A percentile compares a stretch with the other conserved stretches of the same genome.
phyloP scores from a whole-genome alignment of 148 eudicot genomes.

The Silene latifolia region DNA sequence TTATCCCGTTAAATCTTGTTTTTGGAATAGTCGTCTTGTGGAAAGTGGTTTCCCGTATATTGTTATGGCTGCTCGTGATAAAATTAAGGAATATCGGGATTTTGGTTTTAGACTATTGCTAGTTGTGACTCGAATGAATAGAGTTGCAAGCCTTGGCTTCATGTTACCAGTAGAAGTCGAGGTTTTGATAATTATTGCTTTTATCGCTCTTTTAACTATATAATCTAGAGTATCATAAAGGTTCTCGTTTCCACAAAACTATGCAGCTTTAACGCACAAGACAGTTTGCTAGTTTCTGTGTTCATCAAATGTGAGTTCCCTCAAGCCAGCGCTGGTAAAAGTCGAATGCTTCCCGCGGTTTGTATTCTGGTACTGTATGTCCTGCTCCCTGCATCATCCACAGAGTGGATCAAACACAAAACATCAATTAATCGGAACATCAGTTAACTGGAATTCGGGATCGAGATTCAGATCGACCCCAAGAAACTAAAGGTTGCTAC shows the following conservation, averaged over 20 bases:
- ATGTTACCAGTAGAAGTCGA: too few species aligned
- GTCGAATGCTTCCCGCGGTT: constrained; percentile 68
- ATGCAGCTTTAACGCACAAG: neutral
- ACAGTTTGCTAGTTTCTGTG: neutral
- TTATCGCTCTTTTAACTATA: neutral
- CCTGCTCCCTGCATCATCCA: constrained; percentile 67
- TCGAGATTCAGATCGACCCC: neutral
- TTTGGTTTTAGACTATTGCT: neutral
- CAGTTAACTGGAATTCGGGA: neutral
- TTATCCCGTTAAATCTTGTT: too few species aligned
- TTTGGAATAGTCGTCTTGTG: too few species aligned
- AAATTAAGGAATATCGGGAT: too few species aligned
- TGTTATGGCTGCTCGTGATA: too few species aligned
- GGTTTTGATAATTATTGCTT: too few species aligned
- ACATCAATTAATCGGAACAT: too few species aligned
- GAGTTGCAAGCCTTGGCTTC: neutral
- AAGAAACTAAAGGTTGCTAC: neutral
- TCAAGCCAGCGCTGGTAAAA: constrained; percentile 69
- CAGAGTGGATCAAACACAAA: neutral
- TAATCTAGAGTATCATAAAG: neutral
- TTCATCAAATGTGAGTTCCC: constrained; percentile 44
- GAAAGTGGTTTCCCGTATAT: too few species aligned
- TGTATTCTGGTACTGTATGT: constrained; percentile 89
- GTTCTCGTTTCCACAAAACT: neutral
- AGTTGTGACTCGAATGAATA: too few species aligned